Evolutionary conservation across 2,329 filamentous ascomycete species (phyloP).

Genomic region (Colletotrichum endophyticum): DNA sequence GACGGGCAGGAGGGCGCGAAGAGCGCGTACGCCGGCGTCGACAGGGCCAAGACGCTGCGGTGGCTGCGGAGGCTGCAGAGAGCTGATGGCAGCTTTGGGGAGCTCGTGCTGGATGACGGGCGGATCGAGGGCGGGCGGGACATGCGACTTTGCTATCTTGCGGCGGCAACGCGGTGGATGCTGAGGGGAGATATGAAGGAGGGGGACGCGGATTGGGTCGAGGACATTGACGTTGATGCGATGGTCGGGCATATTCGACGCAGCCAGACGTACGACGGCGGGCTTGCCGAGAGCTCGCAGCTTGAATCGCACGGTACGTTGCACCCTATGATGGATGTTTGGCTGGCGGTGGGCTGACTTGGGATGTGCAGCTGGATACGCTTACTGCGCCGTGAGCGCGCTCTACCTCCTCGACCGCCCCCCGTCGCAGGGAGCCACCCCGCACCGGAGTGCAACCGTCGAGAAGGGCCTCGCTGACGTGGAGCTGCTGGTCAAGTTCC

Average conservation of each 20-base stretch:
- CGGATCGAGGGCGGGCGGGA: conserved; percentile 79
- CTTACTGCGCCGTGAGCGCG: conserved; percentile 84
- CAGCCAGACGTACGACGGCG: conserved; percentile 82
- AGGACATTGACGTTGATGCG: conserved; percentile 76
- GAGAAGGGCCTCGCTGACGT: conserved; percentile 39
- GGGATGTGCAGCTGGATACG: conserved; percentile 76
- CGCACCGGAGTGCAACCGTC: conserved; percentile 34
- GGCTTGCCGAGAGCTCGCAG: conserved; percentile 77
- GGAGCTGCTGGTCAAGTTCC: conserved; percentile 52
- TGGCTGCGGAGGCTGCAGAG: conserved; percentile 84
- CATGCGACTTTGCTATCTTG: conserved; percentile 87
- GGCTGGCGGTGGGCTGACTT: background rate
- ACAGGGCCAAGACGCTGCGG: conserved; percentile 67
- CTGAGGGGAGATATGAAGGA: conserved; percentile 65
- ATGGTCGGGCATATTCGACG: conserved; percentile 74
- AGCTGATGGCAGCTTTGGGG: conserved; percentile 87
- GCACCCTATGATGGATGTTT: background rate
- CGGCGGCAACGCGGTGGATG: conserved; percentile 81
- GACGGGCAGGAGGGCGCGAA: conserved; percentile 39
- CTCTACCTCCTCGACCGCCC: conserved; percentile 76
- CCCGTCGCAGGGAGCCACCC: conserved; percentile 36
- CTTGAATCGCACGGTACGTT: conserved; percentile 76
- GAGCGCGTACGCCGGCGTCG: conserved; percentile 65
- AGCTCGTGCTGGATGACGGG: conserved; percentile 68
- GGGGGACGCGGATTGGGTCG: conserved; percentile 57